phyloP scores from a whole-genome alignment of 1,284 basidiomycete species.

The Boletus calvinii region DNA sequence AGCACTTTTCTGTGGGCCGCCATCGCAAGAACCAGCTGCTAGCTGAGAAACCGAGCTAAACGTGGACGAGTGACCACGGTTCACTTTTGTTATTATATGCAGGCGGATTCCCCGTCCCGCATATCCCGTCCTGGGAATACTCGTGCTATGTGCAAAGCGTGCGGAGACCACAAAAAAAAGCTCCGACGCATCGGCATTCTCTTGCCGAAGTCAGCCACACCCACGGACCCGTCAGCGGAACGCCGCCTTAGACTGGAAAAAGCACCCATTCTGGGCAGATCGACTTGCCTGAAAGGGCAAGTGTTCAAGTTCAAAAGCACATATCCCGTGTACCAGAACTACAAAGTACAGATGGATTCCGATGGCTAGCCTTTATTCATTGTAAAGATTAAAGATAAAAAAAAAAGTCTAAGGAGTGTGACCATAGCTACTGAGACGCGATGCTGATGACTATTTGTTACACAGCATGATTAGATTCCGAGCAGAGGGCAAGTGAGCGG shows the following conservation, averaged over 20 bases:
- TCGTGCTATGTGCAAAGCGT: too few species aligned
- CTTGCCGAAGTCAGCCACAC: not conserved
- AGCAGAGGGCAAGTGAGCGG: not conserved
- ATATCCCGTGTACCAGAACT: not conserved
- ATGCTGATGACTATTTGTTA: conserved; percentile 24
- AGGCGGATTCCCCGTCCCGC: conserved; percentile 12
- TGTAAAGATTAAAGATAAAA: conserved; percentile 22
- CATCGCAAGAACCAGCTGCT: conserved; percentile 15
- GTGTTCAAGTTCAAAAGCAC: conserved; percentile 12
- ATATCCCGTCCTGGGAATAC: conserved; percentile 10
- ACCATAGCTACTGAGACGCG: conserved; percentile 15
- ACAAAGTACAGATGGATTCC: conserved; percentile 7
- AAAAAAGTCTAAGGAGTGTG: conserved; percentile 25
- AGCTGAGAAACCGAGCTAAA: not conserved
- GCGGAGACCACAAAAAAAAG: not conserved
- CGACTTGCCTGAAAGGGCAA: conserved; percentile 12
- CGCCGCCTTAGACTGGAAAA: not conserved
- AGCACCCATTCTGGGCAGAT: conserved; percentile 7
- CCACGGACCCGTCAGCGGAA: not conserved
- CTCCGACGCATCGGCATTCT: conserved; percentile 4
- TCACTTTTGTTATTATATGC: not conserved
- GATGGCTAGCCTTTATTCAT: conserved; percentile 13
- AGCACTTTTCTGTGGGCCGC: conserved; percentile 20
- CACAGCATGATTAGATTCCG: conserved; percentile 15
- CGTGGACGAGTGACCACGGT: conserved; percentile 1